A percentile compares a stretch with the other conserved stretches of the same genome.
Conservation (phyloP, 495 filamentous ascomycete species). For the Penicillium steckii region DNA sequence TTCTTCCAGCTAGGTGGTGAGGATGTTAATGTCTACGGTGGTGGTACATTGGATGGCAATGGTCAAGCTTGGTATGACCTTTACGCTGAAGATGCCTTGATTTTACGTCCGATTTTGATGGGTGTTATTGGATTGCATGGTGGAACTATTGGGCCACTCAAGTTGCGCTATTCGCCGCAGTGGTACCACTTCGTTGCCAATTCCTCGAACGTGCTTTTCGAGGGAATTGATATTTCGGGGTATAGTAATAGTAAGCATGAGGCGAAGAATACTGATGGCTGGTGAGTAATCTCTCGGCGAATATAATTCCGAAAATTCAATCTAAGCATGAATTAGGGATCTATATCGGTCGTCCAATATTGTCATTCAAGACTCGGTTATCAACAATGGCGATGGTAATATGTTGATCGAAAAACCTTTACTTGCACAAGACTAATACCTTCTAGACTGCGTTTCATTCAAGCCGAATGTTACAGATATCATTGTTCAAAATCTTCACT, state of each 20-base stretch:
- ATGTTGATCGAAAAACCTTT: background rate
- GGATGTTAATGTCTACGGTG: conserved; percentile 67
- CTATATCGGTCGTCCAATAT: conserved; percentile 61
- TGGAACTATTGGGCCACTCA: conserved; percentile 59
- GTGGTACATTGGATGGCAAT: conserved; percentile 62
- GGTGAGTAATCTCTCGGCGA: conserved; percentile 29
- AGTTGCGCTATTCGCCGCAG: conserved; percentile 62
- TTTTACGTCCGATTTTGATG: conserved; percentile 60
- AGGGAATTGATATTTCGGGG: conserved; percentile 62
- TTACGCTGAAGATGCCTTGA: conserved; percentile 52
- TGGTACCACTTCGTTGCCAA: conserved; percentile 71
- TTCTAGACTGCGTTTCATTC: conserved; percentile 68
- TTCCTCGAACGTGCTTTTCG: conserved; percentile 62
- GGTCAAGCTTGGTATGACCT: conserved; percentile 72
- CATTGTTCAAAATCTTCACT: conserved; percentile 66
- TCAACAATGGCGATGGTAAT: conserved; percentile 67
- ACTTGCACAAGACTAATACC: conserved; percentile 6
- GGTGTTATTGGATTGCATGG: conserved; percentile 62
- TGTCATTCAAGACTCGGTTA: conserved; percentile 65
- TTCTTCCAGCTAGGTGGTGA: conserved; percentile 70
- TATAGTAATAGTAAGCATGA: conserved; percentile 48
- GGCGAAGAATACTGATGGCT: conserved; percentile 70
- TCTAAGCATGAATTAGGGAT: conserved; percentile 47
- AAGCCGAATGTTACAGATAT: conserved; percentile 77
- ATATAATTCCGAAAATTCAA: background rate